Evolutionary conservation across 192 early-diverging fungal genomes (phyloP).

Genomic region (Pilobolus umbonatus): DNA sequence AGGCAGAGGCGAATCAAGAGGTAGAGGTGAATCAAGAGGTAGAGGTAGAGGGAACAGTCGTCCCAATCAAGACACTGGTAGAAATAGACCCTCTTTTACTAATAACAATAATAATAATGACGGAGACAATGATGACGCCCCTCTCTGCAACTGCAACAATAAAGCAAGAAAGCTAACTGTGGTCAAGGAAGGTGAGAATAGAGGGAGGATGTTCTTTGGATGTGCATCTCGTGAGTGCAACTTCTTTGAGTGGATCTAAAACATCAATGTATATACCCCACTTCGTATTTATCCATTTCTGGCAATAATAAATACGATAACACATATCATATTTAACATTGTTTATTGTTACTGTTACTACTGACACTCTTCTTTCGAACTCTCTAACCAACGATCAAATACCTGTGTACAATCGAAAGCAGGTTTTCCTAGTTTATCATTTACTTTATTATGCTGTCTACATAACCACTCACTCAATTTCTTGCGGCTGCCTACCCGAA

Average conservation of each 20-base stretch:
- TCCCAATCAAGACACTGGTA: too few species aligned
- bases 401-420: conserved; percentile 90
- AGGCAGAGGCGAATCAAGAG: not conserved
- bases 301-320: not conserved
- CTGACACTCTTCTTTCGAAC: conserved; percentile 50
- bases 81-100: not conserved
- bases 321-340: not conserved
- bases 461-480: conserved; percentile 86
- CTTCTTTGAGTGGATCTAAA: conserved; percentile 23
- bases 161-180: conserved; percentile 3
- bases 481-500: conserved; percentile 62
- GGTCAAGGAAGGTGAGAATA: conserved; percentile 23
- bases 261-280: too few species aligned
- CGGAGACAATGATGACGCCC: conserved; percentile 1
- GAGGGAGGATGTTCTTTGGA: conserved; percentile 16
- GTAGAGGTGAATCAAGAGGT: conserved; percentile 13
- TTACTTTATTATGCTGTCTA: conserved; percentile 92
- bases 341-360: not conserved
- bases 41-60: not conserved
- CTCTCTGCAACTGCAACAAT: not conserved
- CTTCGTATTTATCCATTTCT: not conserved
- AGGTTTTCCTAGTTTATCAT: conserved; percentile 80
- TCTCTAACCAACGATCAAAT: conserved; percentile 87
- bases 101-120: not conserved
- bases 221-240: conserved; percentile 25